Percentiles rank a stretch among this genome's conserved stretches.
phyloP scores from a whole-genome alignment of 2,329 filamentous ascomycete genomes.

The Amauroascus niger region DNA sequence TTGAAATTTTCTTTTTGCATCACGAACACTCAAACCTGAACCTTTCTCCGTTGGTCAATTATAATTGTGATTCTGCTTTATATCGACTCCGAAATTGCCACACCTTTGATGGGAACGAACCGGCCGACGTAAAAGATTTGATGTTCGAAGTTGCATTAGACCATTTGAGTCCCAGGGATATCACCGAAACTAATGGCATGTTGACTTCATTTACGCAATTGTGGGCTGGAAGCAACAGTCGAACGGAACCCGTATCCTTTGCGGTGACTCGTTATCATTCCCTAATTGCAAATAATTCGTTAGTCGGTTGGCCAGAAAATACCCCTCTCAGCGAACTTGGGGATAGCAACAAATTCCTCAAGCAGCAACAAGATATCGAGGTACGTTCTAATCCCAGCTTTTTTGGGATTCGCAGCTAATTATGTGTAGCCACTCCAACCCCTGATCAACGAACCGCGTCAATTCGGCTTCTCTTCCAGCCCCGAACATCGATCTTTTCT shows the following conservation, averaged over 20 bases:
- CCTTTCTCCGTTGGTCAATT: slow-evolving; percentile 22
- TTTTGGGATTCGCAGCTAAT: slow-evolving; percentile 11
- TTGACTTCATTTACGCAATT: slow-evolving; percentile 19
- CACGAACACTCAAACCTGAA: slow-evolving; percentile 21
- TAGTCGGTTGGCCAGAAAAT: slow-evolving; percentile 17
- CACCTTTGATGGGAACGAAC: slow-evolving; percentile 16
- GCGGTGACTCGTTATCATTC: slow-evolving; percentile 27
- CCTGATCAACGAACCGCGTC: slow-evolving; percentile 32
- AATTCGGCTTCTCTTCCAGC: slow-evolving; percentile 21
- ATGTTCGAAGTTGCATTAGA: slow-evolving; percentile 29
- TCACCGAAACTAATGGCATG: slow-evolving; percentile 28
- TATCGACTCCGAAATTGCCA: slow-evolving; percentile 34
- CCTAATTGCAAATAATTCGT: slow-evolving; percentile 22
- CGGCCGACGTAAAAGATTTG: slow-evolving; percentile 16
- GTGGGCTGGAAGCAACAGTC: neutral
- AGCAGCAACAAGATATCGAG: slow-evolving; percentile 10
- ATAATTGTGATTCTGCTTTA: slow-evolving; percentile 32
- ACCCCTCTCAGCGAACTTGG: slow-evolving; percentile 14
- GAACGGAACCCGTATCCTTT: slow-evolving; percentile 12
- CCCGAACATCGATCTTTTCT: slow-evolving; percentile 21
- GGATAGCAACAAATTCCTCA: slow-evolving; percentile 5
- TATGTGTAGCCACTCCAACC: slow-evolving; percentile 32
- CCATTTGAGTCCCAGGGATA: slow-evolving; percentile 30
- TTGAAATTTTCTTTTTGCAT: slow-evolving; percentile 71
- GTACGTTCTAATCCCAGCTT: slow-evolving; percentile 11